These are phyloP conservation scores for Xerocomus potaroensis DNA, from an alignment of 768 basidiomycete genomes.

Conservation along the genomic window DNA sequence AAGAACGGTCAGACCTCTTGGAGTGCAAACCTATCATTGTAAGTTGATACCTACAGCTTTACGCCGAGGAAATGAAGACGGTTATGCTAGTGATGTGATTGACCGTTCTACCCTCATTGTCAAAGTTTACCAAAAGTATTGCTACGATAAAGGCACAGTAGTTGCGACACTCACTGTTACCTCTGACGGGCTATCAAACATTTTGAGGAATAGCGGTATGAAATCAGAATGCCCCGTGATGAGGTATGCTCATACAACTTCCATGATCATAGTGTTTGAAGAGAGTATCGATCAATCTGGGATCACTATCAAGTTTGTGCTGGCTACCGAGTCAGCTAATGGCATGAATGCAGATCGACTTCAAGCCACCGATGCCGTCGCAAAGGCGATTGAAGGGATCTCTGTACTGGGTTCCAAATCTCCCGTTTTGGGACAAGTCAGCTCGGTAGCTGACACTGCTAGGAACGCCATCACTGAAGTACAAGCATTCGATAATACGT, in stretches of 20 bases:
- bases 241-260: neutral
- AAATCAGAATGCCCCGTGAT: neutral
- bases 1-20: neutral
- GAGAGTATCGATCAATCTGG: neutral
- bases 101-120: neutral
- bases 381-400: neutral
- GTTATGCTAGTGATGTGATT: neutral
- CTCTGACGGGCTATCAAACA: neutral
- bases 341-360: neutral
- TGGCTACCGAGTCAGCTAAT: neutral
- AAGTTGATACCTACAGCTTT: neutral
- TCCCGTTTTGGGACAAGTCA: neutral
- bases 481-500: neutral
- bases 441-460: neutral
- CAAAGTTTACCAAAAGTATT: neutral
- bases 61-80: neutral
- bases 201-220: neutral
- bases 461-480: neutral
- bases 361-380: neutral
- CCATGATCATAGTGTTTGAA: neutral
- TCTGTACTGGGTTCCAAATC: neutral
- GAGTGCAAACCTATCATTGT: neutral
- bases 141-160: neutral
- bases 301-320: neutral
- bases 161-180: neutral